Conservation (phyloP, 164 flowering plant genomes). For the Chimonanthus praecox region DNA sequence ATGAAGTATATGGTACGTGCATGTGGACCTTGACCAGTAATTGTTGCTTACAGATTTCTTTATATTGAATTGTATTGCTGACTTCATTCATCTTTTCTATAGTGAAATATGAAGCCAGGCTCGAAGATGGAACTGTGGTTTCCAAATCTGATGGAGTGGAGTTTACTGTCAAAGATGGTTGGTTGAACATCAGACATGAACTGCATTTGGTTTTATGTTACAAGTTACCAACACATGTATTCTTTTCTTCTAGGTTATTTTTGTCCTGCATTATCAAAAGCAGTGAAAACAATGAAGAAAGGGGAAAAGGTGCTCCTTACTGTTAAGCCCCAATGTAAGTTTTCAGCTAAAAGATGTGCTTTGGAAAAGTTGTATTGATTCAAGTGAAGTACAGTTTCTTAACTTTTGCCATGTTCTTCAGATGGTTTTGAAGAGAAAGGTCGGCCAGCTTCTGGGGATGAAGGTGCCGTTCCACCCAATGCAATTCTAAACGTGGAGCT, state of each 20-base stretch:
- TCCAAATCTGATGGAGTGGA: slow-evolving; percentile 64
- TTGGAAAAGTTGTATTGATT: not conserved
- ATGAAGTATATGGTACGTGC: slow-evolving; percentile 75
- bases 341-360: not conserved
- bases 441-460: slow-evolving; percentile 49
- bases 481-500: slow-evolving; percentile 53
- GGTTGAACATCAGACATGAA: not conserved
- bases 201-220: not conserved
- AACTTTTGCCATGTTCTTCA: slow-evolving; percentile 13
- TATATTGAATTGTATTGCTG: not conserved
- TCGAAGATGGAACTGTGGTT: slow-evolving; percentile 78
- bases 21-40: not conserved
- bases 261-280: slow-evolving; percentile 79
- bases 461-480: slow-evolving; percentile 76
- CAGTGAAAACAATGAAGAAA: slow-evolving; percentile 94
- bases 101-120: slow-evolving; percentile 80
- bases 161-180: slow-evolving; percentile 77
- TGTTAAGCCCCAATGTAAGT: slow-evolving; percentile 92
- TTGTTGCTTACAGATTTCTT: not conserved
- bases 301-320: slow-evolving; percentile 74
- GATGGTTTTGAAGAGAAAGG: slow-evolving; percentile 96
- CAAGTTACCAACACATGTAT: too few species aligned
- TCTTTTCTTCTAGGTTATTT: slow-evolving; percentile 43
- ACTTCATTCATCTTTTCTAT: slow-evolving; percentile 7
- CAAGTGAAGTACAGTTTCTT: not conserved